Base-by-base conservation (phyloP, 2,329 filamentous ascomycete species). In the Penicillium brevicompactum region DNA sequence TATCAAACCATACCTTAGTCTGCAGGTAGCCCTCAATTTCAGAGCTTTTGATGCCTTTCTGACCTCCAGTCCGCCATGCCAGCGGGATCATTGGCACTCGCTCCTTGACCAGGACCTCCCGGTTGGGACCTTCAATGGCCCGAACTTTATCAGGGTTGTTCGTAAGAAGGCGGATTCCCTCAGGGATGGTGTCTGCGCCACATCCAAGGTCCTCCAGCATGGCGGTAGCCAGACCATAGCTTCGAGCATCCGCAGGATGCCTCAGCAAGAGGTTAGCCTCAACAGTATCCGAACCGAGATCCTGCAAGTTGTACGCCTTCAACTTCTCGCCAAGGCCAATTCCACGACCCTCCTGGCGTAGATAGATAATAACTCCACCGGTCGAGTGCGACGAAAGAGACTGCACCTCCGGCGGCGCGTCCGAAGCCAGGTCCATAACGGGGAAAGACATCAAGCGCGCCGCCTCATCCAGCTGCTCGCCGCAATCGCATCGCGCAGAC, bases 121-220 rank as follows among this genome's bases (percentile, higher is more conserved):
- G 80, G 62, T 90, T 90, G 0, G 92, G 92, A 0, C 94, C 94
- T 73, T 99, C 94, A 0, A 99, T 90, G 0, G 94, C 94, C 14
- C 91, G 82, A 41, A 99, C 90, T 79, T 99, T 99, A 66, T 99
- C 94, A 0, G 94, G 94, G 67, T 99, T 99, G 73, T 99, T 99
- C 9, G 94, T 99, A 65, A 99, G 77, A 48, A 99, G 77, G 34
- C 90, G 82, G 50, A 97, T 87, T 13, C 77, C 77, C 30, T 73
- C 67, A 22, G 70, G 65, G 27, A 92, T 89, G 11, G 78, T 74
- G 64, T 96, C 82, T 1, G 79, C 82, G 2, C 82, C 84, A 8
- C 87, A 83, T 0, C 91, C 92, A 30, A 99, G 78, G 76, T 99
- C 94, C 57, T 87, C 81, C 51, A 99, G 80, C 83, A 99, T 97